Evolutionary conservation across 768 basidiomycete genomes (phyloP).

Genomic region (Mycena pura): DNA sequence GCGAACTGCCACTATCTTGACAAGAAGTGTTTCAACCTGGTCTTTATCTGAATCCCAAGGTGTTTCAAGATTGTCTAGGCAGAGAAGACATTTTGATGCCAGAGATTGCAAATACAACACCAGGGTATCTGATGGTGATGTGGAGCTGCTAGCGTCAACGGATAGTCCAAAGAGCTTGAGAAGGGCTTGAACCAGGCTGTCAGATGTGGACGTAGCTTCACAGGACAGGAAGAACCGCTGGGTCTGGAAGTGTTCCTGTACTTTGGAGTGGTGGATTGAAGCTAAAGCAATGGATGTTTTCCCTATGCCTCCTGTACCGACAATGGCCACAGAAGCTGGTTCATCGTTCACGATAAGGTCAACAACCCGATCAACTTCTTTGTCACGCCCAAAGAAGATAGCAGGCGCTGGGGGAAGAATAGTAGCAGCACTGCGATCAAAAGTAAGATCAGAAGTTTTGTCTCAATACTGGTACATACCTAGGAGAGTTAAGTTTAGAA

Average conservation of each 20-base stretch:
- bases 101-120: slow-evolving; percentile 19
- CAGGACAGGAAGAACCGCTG: slow-evolving; percentile 39
- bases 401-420: background rate
- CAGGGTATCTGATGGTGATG: slow-evolving; percentile 23
- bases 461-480: no score
- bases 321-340: slow-evolving; percentile 32
- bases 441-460: background rate
- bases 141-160: slow-evolving; percentile 20
- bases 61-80: slow-evolving; percentile 44
- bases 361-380: slow-evolving; percentile 32
- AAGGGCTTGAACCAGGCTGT: slow-evolving; percentile 33
- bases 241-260: slow-evolving; percentile 25
- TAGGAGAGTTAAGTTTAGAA: no score
- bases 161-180: background rate
- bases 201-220: slow-evolving; percentile 33
- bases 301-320: slow-evolving; percentile 42
- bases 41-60: slow-evolving; percentile 37
- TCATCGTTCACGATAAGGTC: slow-evolving; percentile 13
- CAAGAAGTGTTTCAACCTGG: slow-evolving; percentile 33
- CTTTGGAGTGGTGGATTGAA: slow-evolving; percentile 30
- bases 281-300: slow-evolving; percentile 41
- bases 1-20: slow-evolving; percentile 27
- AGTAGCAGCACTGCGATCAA: background rate
- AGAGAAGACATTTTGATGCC: slow-evolving; percentile 27
- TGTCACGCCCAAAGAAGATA: slow-evolving; percentile 35